Percentiles rank a stretch among this genome's conserved stretches.
These are phyloP conservation scores for Nyssa sinensis DNA, from an alignment of 148 eudicot genomes.

Conservation along the genomic window DNA sequence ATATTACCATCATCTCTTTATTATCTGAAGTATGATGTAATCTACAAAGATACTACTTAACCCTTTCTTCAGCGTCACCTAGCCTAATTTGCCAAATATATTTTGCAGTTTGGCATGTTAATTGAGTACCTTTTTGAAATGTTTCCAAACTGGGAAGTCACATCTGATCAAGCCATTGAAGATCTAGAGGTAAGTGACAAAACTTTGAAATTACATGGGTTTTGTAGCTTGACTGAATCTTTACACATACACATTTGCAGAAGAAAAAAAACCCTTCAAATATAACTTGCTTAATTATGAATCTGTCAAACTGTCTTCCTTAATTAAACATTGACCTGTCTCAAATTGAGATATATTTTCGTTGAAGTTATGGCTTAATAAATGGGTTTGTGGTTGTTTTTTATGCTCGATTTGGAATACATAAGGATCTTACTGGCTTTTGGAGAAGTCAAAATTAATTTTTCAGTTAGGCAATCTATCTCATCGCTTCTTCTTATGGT, in stretches of 20 bases:
- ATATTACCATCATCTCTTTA: not conserved
- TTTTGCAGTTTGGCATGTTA: slow-evolving; percentile 93
- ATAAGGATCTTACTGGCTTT: not conserved
- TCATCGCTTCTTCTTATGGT: not conserved
- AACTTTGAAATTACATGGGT: not conserved
- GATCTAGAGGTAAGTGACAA: slow-evolving; percentile 70
- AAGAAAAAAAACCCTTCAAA: too few relatives aligned
- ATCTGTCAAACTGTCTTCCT: not conserved
- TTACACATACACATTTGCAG: not conserved
- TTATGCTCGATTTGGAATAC: not conserved
- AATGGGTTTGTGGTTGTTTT: not conserved
- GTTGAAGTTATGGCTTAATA: not conserved
- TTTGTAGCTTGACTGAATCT: not conserved
- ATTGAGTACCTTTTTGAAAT: slow-evolving; percentile 82
- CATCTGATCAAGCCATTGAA: slow-evolving; percentile 66
- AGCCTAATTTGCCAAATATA: slow-evolving; percentile 12
- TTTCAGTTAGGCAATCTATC: not conserved
- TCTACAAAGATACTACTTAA: not conserved
- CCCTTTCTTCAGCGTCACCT: not conserved
- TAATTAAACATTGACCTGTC: not conserved
- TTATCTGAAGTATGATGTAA: too few relatives aligned
- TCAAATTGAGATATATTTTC: not conserved
- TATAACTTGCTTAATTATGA: too few relatives aligned
- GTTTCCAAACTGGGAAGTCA: slow-evolving; percentile 71
- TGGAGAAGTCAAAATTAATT: not conserved